Conservation (phyloP, 2,329 filamentous ascomycete genomes). For the Endothia cerciana region DNA sequence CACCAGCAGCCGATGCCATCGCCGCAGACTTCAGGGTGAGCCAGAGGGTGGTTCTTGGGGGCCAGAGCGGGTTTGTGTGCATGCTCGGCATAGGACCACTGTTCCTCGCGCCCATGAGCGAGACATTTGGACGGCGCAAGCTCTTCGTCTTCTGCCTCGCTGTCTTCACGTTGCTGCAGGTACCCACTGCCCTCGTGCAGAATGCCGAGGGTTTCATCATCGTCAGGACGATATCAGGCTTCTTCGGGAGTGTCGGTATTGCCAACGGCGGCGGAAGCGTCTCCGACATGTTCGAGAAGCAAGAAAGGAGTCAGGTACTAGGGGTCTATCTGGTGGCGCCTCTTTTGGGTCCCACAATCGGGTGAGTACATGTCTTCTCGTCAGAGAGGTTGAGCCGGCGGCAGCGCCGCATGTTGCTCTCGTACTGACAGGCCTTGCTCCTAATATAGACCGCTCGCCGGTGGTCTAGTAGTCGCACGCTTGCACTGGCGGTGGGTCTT, state of each 20-base stretch:
- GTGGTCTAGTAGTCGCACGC: not conserved
- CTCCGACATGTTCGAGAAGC: not conserved
- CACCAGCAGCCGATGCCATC: constrained; percentile 2
- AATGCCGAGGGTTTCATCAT: not conserved
- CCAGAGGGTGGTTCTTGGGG: not conserved
- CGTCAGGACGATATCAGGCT: not conserved
- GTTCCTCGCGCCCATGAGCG: not conserved
- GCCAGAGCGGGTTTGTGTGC: constrained; percentile 2
- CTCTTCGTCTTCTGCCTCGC: not conserved
- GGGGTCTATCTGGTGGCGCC: constrained; percentile 1
- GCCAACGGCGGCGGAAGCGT: constrained; percentile 1
- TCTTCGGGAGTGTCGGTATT: not conserved
- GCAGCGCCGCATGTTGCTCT: no score
- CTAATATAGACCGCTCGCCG: not conserved
- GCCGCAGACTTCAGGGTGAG: not conserved
- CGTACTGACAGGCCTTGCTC: not conserved
- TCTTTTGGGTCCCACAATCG: not conserved
- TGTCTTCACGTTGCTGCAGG: not conserved
- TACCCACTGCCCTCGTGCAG: not conserved
- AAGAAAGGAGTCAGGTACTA: constrained; percentile 3
- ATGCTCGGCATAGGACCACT: constrained; percentile 1
- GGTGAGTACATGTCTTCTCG: no score
- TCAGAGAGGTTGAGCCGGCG: no score
- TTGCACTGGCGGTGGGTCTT: constrained; percentile 1
- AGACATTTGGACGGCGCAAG: not conserved